Evolutionary conservation across 108 stramenopile genomes (phyloP), one percentile per base, ranked within the genome.

Genomic region (Fistulifera pelliculosa): DNA sequence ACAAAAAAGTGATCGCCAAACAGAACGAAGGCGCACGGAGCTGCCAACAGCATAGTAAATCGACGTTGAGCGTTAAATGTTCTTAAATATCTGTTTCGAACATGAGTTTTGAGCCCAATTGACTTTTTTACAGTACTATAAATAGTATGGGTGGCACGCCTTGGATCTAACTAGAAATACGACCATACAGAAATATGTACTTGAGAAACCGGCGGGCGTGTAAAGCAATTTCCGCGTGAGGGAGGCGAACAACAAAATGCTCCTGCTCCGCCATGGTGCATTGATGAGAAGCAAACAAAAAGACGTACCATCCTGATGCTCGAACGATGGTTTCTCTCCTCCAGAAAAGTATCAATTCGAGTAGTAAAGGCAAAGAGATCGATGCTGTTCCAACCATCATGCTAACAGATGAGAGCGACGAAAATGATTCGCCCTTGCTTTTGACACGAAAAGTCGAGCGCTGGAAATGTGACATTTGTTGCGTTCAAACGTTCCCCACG

Each of bases 381-480:
- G 44, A 45, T 45, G 16, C 44, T 19, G 16, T 11, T 8, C 21
- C 44, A 45, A 6, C 44, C 3, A 45, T 45, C 44, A 21, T 45
- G 19, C 6, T 45, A 21, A 45, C 44, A 45, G 44, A 17, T 6
- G 21, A 45, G 6, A 21, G 44, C 11, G 44, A 45, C 16, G 44
- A 17, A 4, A 11, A 3, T 17, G 7, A 17, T 45, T 21, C 44
- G 44, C 19, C 16, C 7, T 3, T 19, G 5, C 44, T 11, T 6
- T 19, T 17, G 44, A 45, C 44, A 6, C 44, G 44, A 45, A 45
- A 17, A 45, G 21, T 45, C 16, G 19, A 45, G 44, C 44, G 21
- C 3, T 89, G 83, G 83, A 40, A 60, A 3, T 89, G 87, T 50
- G 87, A 89, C 60, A 62, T 85, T 13, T 89, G 87, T 60, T 50